Base-by-base conservation (phyloP, 768 basidiomycete genomes). In the Candolleomyces eurysporus region DNA sequence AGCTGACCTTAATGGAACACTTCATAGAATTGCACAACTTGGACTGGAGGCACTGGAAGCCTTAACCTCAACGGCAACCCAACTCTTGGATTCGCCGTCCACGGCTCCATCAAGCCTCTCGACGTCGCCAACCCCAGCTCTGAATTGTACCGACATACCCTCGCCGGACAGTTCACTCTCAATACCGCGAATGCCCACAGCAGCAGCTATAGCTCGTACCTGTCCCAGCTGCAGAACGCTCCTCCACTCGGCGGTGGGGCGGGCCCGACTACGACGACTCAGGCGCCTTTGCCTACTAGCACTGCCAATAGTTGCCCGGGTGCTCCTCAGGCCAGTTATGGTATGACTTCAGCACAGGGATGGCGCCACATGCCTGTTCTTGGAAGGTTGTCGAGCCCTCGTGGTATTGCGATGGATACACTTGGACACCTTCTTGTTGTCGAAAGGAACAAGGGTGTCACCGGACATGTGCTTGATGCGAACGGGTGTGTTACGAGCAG, bases 21-120 rank as follows among this genome's bases (percentile, higher is more conserved):
- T 36, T 13, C 19, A 39, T 40, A 64, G 50, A 64, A 61, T 42
- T 64, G 63, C 45, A 64, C 63, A 10, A 10, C 48, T n/a, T 64
- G 63, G 63, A 26, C 59, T 2, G 59, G 59, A n/a, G 63, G 63
- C 8, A 39, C 63, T 11, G 50, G 50, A 16, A 43, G 63, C 21
- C 57, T 64, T 42, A 42, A 56, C 16, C 51, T 54, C 11, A 64
- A 57, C 50, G 39, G 59, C 16, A 58, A 39, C 17, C 31, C 57
- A 30, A 7, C 36, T 4, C 58, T 64, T 30, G 63, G 63, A 14
- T 61, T 49, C 22, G 63, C 49, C 14, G 17, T 56, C 6, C 60
- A 64, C 36, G 63, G 46, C 2, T 31, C 60, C 21, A 43, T 53
- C 26, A 64, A 64, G 45, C 63, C 63, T 40, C 22, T 50, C 19